These are phyloP conservation scores for Crithidia mellificae DNA, from an alignment of 208 protist species.

Conservation along the genomic window DNA sequence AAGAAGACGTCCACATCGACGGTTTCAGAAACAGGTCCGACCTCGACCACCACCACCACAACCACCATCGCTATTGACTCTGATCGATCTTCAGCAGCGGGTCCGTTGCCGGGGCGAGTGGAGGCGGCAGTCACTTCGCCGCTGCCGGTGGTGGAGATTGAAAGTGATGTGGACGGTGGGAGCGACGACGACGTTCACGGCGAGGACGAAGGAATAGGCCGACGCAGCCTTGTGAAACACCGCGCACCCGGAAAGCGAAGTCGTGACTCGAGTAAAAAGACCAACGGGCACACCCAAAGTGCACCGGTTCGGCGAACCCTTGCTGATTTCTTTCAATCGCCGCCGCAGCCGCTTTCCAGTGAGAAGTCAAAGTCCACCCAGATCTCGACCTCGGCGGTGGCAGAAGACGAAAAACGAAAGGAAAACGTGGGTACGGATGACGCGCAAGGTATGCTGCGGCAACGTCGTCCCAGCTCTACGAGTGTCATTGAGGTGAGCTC, in stretches of 20 bases:
- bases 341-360: background rate
- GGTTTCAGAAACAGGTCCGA: too few relatives aligned
- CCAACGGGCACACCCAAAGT: too few relatives aligned
- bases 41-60: too few relatives aligned
- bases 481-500: constrained; percentile 19
- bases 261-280: too few relatives aligned
- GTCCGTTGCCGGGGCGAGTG: background rate
- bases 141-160: constrained; percentile 5
- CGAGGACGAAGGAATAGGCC: background rate
- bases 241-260: too few relatives aligned
- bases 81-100: too few relatives aligned
- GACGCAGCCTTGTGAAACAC: too few relatives aligned
- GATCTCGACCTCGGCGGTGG: background rate
- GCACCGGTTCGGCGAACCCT: background rate
- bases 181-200: background rate
- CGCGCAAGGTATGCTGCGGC: background rate
- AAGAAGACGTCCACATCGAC: too few relatives aligned
- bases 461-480: background rate
- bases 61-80: too few relatives aligned
- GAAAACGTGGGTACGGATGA: background rate
- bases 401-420: background rate
- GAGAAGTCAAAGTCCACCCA: background rate
- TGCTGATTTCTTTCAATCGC: background rate
- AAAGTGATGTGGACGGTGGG: background rate
- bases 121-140: background rate